Evolutionary conservation across 345 rosid genomes (phyloP), one percentile per base, ranked within the genome.

Genomic region (Luvunga scandens): DNA sequence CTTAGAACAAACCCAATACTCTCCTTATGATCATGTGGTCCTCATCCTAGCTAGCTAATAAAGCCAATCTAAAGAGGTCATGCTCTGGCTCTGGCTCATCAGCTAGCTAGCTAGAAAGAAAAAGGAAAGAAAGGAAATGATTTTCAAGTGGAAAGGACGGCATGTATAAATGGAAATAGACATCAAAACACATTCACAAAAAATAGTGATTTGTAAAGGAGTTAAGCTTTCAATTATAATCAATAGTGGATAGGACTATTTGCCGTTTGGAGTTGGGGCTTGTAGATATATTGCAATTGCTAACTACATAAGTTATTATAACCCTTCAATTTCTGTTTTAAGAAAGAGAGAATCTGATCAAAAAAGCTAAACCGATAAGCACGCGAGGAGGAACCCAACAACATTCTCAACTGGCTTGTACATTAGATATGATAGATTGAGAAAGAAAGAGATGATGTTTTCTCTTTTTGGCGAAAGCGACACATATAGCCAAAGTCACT

Each of bases 111-210:
- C 70, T 66, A 80, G 82, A 85, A 76, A 76, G 66, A 78, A 68
- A 78, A 55, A 64, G 57, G 66, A 27, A 55, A 64, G 72, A 63
- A 42, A 33, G 42, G 59, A 50, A 56, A 57, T 22, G 59, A 77
- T 65, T 53, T 65, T 65, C 30, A 42, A 82, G 82, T 77, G 85
- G 85, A 79, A 82, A 89, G 78, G 78, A 80, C 92, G 93, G 93
- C 97, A 88, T 88, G 89, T 85, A 90, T 84, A 88, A 83, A 91
- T 88, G 89, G 93, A 83, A 91, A 88, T 76, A 76, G 76, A 71
- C 75, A 82, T 75, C 63, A 73, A 75, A 78, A 84, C 73, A 62
- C 34, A 74, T 31, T 53, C 22, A 77, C 72, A 69, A 80, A 66
- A 39, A 77, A 69, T 61, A 33, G 78, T 69, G 57, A 65, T 63